These are phyloP conservation scores for Nakazawaea holstii DNA, from an alignment of 805 yeast genomes.

Conservation along the genomic window DNA sequence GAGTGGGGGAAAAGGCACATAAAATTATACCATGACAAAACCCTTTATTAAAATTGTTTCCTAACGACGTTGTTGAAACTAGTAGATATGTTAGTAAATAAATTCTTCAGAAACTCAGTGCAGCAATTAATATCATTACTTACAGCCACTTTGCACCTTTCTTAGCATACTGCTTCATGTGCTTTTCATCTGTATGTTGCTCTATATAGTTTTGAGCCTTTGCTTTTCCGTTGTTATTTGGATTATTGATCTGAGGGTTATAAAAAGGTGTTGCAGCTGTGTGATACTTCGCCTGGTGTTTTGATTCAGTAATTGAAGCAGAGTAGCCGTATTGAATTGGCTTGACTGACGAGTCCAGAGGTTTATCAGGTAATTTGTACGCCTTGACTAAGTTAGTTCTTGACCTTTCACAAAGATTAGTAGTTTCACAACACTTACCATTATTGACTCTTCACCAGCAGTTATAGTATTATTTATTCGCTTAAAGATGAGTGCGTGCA, in stretches of 20 bases:
- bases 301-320: background rate
- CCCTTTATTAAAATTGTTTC: background rate
- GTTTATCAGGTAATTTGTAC: constrained; percentile 3
- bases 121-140: background rate
- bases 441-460: background rate
- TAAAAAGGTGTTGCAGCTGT: constrained; percentile 4
- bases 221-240: constrained; percentile 16
- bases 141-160: constrained; percentile 11
- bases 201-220: constrained; percentile 4
- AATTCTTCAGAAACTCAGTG: background rate
- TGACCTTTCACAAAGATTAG: too few relatives aligned
- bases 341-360: constrained; percentile 9
- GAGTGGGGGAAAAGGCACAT: background rate
- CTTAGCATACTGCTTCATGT: constrained; percentile 11
- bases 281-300: constrained; percentile 7
- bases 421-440: too few relatives aligned
- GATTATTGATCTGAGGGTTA: constrained; percentile 2
- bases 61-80: constrained; percentile 1
- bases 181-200: constrained; percentile 12
- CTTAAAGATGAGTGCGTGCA: too few relatives aligned
- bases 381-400: background rate
- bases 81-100: constrained; percentile 1
- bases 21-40: too few relatives aligned
- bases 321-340: constrained; percentile 10
- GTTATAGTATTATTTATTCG: too few relatives aligned